Percentiles rank a stretch among this genome's conserved stretches.
phyloP scores from a whole-genome alignment of 148 eudicot species.

The Rhododendron williamsianum region DNA sequence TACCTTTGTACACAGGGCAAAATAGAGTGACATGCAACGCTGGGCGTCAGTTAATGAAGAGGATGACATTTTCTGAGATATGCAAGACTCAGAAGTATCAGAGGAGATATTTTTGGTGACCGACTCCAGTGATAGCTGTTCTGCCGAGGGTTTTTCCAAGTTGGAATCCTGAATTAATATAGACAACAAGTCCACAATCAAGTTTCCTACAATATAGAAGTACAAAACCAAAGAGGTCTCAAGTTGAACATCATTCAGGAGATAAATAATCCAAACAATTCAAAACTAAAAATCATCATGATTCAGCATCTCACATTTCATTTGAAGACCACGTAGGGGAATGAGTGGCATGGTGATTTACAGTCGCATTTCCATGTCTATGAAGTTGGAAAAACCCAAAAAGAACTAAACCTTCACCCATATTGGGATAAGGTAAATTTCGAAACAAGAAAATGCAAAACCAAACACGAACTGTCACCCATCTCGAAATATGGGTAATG shows the following conservation, averaged over 20 bases:
- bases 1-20: constrained; percentile 98
- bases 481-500: background rate
- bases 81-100: constrained; percentile 29
- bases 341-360: background rate
- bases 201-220: background rate
- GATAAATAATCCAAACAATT: background rate
- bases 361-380: background rate
- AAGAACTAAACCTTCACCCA: background rate
- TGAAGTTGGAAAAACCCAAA: background rate
- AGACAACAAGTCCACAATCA: background rate
- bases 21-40: constrained; percentile 87
- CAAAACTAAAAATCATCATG: background rate
- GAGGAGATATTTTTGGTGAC: constrained; percentile 34
- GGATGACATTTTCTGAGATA: constrained; percentile 36
- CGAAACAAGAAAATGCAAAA: background rate
- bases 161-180: constrained; percentile 45
- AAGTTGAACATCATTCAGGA: background rate
- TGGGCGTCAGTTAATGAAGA: constrained; percentile 59
- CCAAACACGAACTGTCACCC: background rate
- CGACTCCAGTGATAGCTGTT: constrained; percentile 30
- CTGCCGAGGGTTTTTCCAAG: constrained; percentile 29
- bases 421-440: background rate
- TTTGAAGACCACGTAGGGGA: background rate
- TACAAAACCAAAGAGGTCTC: background rate
- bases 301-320: background rate